phyloP scores from a whole-genome alignment of 768 basidiomycete species.

The Trametes cubensis region DNA sequence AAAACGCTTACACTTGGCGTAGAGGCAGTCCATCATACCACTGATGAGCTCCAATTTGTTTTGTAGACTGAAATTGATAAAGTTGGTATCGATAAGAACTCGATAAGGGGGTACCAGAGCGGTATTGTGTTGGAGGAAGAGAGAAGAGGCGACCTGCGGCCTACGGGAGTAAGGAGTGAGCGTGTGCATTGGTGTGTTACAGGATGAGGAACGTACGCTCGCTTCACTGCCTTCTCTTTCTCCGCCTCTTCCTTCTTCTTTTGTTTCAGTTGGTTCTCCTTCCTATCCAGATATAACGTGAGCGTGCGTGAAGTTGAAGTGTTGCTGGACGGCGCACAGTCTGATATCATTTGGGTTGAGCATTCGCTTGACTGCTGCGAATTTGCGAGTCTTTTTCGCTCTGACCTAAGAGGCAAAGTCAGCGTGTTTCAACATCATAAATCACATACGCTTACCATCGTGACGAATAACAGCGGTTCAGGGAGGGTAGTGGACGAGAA shows the following conservation, averaged over 20 bases:
- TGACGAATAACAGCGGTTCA: neutral
- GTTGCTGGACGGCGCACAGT: conserved; percentile 57
- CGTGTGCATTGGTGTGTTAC: neutral
- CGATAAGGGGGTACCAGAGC: conserved; percentile 96
- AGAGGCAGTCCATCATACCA: conserved; percentile 99
- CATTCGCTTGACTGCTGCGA: conserved; percentile 91
- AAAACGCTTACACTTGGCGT: conserved; percentile 82
- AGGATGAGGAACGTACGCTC: conserved; percentile 61
- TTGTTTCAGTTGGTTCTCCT: conserved; percentile 91
- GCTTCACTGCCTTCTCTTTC: conserved; percentile 74
- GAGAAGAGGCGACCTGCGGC: conserved; percentile 83
- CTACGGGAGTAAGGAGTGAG: conserved; percentile 42
- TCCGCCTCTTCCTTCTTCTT: conserved; percentile 81
- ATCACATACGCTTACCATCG: neutral
- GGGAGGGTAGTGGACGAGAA: neutral
- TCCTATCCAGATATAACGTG: conserved; percentile 49
- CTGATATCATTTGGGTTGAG: conserved; percentile 92
- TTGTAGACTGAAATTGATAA: conserved; percentile 98
- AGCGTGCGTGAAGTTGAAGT: neutral
- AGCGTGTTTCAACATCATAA: neutral
- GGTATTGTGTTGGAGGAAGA: conserved; percentile 94
- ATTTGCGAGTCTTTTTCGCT: conserved; percentile 93
- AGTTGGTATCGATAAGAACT: conserved; percentile 98
- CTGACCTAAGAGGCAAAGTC: conserved; percentile 57
- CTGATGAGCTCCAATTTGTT: conserved; percentile 94